These are phyloP conservation scores for Crithidia thermophila DNA, from an alignment of 208 protist genomes.

Conservation along the genomic window DNA sequence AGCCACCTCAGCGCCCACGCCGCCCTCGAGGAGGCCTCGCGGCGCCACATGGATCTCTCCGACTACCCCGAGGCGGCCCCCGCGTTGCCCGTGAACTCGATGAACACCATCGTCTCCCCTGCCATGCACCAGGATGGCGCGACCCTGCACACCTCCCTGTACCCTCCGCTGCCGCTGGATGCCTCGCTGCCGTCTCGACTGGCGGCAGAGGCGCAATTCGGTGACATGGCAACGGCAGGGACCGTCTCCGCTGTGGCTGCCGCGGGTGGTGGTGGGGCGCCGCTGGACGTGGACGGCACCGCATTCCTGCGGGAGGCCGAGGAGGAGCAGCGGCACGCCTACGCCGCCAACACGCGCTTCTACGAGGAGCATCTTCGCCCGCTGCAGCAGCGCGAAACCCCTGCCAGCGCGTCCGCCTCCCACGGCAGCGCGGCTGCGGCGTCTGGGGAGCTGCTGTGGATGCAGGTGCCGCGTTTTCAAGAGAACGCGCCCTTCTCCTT, in stretches of 20 bases:
- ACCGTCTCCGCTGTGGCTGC: not conserved
- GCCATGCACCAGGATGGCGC: not conserved
- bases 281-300: constrained; percentile 49
- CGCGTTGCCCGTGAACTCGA: constrained; percentile 58
- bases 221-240: not conserved
- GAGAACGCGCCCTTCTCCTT: constrained; percentile 51
- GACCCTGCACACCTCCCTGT: constrained; percentile 14
- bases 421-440: constrained; percentile 2
- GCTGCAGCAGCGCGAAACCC: not conserved
- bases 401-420: not conserved
- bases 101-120: constrained; percentile 42
- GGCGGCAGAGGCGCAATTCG: constrained; percentile 1
- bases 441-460: constrained; percentile 53
- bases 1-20: constrained; percentile 33
- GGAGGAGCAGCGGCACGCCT: constrained; percentile 39
- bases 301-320: constrained; percentile 68
- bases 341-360: constrained; percentile 66
- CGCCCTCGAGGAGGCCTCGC: constrained; percentile 43
- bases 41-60: constrained; percentile 37
- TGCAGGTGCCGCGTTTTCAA: constrained; percentile 83
- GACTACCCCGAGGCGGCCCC: constrained; percentile 36
- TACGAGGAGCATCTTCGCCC: constrained; percentile 48
- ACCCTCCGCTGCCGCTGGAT: constrained; percentile 33
- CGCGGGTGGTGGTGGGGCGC: not conserved
- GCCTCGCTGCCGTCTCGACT: constrained; percentile 29